phyloP scores from a whole-genome alignment of 1,284 basidiomycete species.

The Fomitopsis pinicola region DNA sequence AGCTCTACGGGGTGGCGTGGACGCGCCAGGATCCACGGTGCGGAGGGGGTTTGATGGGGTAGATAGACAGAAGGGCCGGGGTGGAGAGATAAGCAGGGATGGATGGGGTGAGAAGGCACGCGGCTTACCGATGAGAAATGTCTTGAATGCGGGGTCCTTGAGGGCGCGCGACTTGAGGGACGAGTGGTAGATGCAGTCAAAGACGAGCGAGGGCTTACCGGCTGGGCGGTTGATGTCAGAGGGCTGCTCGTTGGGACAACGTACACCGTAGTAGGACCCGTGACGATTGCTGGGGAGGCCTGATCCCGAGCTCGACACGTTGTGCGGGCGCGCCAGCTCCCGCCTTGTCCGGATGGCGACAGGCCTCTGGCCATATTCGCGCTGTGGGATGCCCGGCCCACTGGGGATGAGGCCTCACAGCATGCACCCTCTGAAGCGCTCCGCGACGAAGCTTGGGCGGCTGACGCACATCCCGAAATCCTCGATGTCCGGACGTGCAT shows the following conservation, averaged over 20 bases:
- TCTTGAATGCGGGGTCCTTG: constrained; percentile 59
- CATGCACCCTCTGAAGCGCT: too few species aligned
- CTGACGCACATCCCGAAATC: too few species aligned
- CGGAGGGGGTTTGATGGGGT: background rate
- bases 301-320: too few species aligned
- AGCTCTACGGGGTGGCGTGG: constrained; percentile 41
- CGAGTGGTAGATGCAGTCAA: constrained; percentile 64
- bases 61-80: background rate
- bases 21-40: background rate
- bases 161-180: constrained; percentile 53
- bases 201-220: constrained; percentile 62
- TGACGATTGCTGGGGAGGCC: too few species aligned
- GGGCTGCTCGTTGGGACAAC: background rate
- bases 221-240: constrained; percentile 34
- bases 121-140: constrained; percentile 59
- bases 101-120: background rate
- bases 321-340: too few species aligned
- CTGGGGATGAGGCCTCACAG: too few species aligned
- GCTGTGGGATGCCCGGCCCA: too few species aligned
- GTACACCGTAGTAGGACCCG: too few species aligned
- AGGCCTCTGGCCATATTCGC: too few species aligned
- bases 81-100: background rate
- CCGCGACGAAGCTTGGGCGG: too few species aligned
- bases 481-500: too few species aligned
- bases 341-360: too few species aligned